A percentile compares a stretch with the other conserved stretches of the same genome.
These are phyloP conservation scores for Tilletia indica DNA, from an alignment of 1,284 basidiomycete genomes.

Conservation along the genomic window DNA sequence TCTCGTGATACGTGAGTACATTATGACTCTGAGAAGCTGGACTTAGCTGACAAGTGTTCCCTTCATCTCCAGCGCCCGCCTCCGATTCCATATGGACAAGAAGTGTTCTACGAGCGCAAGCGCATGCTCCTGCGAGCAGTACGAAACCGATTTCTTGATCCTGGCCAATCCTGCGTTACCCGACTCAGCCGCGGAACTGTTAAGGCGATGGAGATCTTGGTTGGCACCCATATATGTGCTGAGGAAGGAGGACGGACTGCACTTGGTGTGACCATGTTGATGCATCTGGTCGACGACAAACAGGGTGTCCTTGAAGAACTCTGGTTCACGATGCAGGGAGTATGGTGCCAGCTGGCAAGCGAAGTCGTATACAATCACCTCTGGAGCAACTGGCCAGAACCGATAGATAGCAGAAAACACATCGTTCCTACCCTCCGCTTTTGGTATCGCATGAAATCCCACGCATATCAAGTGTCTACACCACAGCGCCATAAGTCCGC, in stretches of 20 bases:
- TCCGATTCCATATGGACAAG: neutral
- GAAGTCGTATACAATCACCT: constrained; percentile 4
- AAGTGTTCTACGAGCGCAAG: constrained; percentile 5
- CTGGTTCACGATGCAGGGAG: neutral
- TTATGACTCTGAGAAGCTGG: too few species aligned
- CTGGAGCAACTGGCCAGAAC: constrained; percentile 2
- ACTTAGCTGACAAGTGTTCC: too few species aligned
- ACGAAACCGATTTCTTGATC: neutral
- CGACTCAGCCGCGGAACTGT: constrained; percentile 1
- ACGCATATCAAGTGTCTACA: neutral
- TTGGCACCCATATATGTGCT: neutral
- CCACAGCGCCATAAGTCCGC: constrained; percentile 4
- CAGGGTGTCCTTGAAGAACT: constrained; percentile 7
- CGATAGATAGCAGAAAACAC: constrained; percentile 7
- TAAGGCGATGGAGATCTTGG: neutral
- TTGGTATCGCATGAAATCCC: neutral
- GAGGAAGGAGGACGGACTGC: neutral
- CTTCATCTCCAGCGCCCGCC: neutral
- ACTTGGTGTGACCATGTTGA: constrained; percentile 7
- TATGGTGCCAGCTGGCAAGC: neutral
- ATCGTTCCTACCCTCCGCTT: neutral
- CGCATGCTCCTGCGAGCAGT: constrained; percentile 1
- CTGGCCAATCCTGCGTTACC: constrained; percentile 1
- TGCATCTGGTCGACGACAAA: constrained; percentile 5
- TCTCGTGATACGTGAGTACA: too few species aligned